Percentiles rank a stretch among this genome's conserved stretches.
These are phyloP conservation scores for Termitomyces sp. DNA, from an alignment of 768 basidiomycete species.

Conservation along the genomic window DNA sequence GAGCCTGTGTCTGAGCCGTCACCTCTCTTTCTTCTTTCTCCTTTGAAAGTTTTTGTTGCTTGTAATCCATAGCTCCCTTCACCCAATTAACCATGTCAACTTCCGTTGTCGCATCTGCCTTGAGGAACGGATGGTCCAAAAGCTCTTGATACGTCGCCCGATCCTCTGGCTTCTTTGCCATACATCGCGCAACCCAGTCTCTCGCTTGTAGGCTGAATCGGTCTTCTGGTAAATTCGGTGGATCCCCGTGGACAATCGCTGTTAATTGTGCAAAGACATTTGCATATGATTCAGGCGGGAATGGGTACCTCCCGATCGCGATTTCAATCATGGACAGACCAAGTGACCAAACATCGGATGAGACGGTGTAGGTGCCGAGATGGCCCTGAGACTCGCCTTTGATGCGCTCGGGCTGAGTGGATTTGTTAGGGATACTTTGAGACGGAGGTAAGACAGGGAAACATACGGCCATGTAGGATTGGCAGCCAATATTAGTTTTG, in stretches of 20 bases:
- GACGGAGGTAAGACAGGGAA: not conserved
- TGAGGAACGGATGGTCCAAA: constrained; percentile 78
- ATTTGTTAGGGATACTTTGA: not conserved
- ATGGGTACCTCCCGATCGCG: constrained; percentile 86
- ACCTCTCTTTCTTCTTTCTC: constrained; percentile 2
- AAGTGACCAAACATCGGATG: constrained; percentile 97
- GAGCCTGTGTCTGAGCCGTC: not conserved
- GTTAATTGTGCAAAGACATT: constrained; percentile 95
- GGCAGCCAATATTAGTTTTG: constrained; percentile 98
- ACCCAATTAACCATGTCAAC: constrained; percentile 92
- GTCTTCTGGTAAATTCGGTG: constrained; percentile 77
- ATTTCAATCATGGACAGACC: constrained; percentile 94
- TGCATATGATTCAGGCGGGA: constrained; percentile 94
- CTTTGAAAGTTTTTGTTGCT: constrained; percentile 10
- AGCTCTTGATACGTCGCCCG: constrained; percentile 84
- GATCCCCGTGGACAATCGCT: constrained; percentile 95
- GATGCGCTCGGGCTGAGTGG: constrained; percentile 84
- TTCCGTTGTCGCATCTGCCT: constrained; percentile 42
- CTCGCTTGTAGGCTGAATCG: constrained; percentile 63
- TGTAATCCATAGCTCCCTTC: constrained; percentile 36
- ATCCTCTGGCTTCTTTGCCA: constrained; percentile 73
- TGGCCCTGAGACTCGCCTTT: constrained; percentile 89
- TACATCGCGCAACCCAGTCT: constrained; percentile 78
- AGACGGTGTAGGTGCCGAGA: constrained; percentile 88
- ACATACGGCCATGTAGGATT: constrained; percentile 96